These are phyloP conservation scores for Metarhizium humberi DNA, from an alignment of 2,329 filamentous ascomycete species.

Conservation along the genomic window DNA sequence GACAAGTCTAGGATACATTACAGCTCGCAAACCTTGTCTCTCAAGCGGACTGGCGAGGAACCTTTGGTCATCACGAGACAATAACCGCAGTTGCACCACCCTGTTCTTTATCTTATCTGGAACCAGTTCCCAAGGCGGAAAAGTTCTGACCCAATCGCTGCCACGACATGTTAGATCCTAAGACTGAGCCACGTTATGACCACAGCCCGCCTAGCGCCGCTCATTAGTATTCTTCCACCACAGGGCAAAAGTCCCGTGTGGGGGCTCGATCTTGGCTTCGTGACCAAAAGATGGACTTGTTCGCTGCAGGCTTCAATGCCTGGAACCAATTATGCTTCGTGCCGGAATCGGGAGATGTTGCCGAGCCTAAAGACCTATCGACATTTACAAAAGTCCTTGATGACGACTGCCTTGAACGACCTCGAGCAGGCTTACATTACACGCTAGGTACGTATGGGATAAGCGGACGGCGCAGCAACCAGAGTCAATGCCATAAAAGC, in stretches of 20 bases:
- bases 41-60: no score
- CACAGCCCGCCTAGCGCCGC: background rate
- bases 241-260: background rate
- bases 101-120: background rate
- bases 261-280: background rate
- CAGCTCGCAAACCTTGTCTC: no score
- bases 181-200: background rate
- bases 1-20: no score
- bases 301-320: slow-evolving; percentile 48
- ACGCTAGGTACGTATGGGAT: slow-evolving; percentile 33
- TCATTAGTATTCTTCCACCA: background rate
- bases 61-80: no score
- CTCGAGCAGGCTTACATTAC: slow-evolving; percentile 30
- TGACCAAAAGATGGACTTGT: slow-evolving; percentile 33
- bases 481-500: background rate
- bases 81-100: no score
- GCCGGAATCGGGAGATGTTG: background rate
- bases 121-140: background rate
- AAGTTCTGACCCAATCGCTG: background rate
- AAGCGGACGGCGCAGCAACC: background rate
- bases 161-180: background rate
- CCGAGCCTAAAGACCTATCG: slow-evolving; percentile 35
- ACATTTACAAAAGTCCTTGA: slow-evolving; percentile 33
- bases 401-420: slow-evolving; percentile 23
- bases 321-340: slow-evolving; percentile 43